These are phyloP conservation scores for Sordariomycetes sp. DNA, from an alignment of 2,329 filamentous ascomycete genomes.

Conservation along the genomic window DNA sequence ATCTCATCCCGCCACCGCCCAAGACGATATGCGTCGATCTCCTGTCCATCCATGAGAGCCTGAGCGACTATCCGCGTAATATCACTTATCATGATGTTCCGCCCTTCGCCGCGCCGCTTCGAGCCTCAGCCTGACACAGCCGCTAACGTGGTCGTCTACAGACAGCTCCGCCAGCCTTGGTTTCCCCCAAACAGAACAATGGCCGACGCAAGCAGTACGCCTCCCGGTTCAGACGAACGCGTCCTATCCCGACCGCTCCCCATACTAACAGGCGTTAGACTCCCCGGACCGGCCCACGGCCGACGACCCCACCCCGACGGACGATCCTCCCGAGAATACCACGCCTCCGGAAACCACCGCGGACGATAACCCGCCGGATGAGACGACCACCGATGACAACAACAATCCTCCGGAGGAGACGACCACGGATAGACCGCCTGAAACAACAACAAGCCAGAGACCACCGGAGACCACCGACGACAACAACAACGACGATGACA, in stretches of 20 bases:
- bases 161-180: constrained; percentile 11
- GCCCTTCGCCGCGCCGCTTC: background rate
- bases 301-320: constrained; percentile 5
- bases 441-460: constrained; percentile 1
- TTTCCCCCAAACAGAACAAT: constrained; percentile 4
- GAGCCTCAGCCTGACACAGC: background rate
- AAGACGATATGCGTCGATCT: background rate
- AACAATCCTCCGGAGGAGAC: background rate
- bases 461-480: background rate
- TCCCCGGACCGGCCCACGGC: background rate
- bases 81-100: background rate
- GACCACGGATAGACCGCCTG: background rate
- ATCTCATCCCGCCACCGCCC: background rate
- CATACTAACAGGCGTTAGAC: background rate
- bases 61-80: background rate
- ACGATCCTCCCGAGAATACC: constrained; percentile 10
- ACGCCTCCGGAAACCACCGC: constrained; percentile 6
- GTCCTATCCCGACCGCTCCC: background rate
- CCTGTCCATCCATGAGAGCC: background rate
- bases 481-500: background rate
- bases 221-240: background rate
- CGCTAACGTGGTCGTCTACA: constrained; percentile 24
- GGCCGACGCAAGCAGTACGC: constrained; percentile 3
- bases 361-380: constrained; percentile 5
- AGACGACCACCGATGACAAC: constrained; percentile 2